Percentiles rank a stretch among this genome's conserved stretches.
Evolutionary conservation across 352 stramenopile species (phyloP).

Genomic region (Phytophthora rubi): DNA sequence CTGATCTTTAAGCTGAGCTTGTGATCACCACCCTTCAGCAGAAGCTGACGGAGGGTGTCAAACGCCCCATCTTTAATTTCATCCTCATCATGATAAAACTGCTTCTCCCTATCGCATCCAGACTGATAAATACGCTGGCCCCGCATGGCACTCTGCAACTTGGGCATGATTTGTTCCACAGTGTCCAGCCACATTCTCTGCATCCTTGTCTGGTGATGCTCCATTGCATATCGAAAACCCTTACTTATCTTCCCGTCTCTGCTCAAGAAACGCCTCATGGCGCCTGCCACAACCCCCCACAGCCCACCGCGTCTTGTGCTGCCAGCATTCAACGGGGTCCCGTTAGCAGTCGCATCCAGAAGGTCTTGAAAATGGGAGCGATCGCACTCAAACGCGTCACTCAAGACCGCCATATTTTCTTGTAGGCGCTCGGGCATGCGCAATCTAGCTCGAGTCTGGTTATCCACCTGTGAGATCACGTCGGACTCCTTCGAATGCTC

Average conservation of each 20-base stretch:
- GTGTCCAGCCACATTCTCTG: constrained; percentile 3
- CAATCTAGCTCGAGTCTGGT: background rate
- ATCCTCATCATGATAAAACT: background rate
- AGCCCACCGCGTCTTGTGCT: background rate
- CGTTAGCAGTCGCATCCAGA: background rate
- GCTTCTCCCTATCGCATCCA: background rate
- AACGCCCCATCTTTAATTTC: background rate
- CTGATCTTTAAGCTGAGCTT: background rate
- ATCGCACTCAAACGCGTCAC: background rate
- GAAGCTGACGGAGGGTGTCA: background rate
- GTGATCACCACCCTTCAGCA: background rate
- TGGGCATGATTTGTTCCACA: background rate
- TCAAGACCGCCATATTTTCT: background rate
- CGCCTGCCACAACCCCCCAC: background rate
- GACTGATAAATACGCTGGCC: constrained; percentile 1
- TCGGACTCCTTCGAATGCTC: background rate
- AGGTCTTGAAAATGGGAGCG: background rate
- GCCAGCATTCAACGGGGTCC: background rate
- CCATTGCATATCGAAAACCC: constrained; percentile 10
- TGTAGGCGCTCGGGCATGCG: background rate
- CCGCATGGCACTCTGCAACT: background rate
- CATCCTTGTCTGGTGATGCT: constrained; percentile 1
- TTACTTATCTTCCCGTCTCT: background rate
- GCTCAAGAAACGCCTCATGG: background rate
- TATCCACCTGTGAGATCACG: background rate